Conservation (phyloP, 2,329 filamentous ascomycete genomes). For the Sphaceloma murrayae region DNA sequence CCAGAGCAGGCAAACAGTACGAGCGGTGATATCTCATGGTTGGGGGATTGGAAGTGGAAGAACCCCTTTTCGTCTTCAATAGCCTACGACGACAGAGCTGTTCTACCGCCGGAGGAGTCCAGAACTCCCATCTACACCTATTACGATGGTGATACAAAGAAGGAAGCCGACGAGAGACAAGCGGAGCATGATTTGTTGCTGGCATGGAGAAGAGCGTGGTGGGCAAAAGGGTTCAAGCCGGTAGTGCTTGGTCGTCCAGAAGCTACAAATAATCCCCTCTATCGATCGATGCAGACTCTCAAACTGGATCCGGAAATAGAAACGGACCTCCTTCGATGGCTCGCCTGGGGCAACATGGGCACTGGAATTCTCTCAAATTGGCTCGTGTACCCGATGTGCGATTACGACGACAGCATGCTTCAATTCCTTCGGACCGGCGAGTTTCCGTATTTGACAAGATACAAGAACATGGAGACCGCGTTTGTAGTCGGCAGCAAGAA, state of each 20-base stretch:
- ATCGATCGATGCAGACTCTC: slow-evolving; percentile 56
- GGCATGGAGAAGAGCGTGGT: slow-evolving; percentile 89
- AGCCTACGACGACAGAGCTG: slow-evolving; percentile 67
- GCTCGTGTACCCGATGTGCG: slow-evolving; percentile 74
- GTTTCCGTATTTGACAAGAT: slow-evolving; percentile 63
- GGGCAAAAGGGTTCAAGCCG: slow-evolving; percentile 83
- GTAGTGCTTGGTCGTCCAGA: slow-evolving; percentile 71
- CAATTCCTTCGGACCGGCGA: slow-evolving; percentile 64
- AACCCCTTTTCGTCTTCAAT: slow-evolving; percentile 78
- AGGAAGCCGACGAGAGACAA: slow-evolving; percentile 54
- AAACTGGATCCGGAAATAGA: slow-evolving; percentile 55
- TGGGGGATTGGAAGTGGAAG: slow-evolving; percentile 81
- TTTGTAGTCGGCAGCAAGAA: slow-evolving; percentile 62
- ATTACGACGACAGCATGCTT: slow-evolving; percentile 62
- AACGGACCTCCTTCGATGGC: slow-evolving; percentile 68
- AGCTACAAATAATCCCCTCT: slow-evolving; percentile 72
- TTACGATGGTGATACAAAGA: slow-evolving; percentile 61
- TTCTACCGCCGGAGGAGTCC: slow-evolving; percentile 65
- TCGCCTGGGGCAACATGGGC: slow-evolving; percentile 88
- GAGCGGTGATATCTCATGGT: slow-evolving; percentile 71
- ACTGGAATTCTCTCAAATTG: slow-evolving; percentile 71
- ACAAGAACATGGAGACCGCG: slow-evolving; percentile 59
- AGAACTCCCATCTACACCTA: slow-evolving; percentile 81
- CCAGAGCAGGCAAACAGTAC: slow-evolving; percentile 69
- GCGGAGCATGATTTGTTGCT: slow-evolving; percentile 72